Conservation (phyloP, 768 basidiomycete species). For the Phlegmacium glaucopus region DNA sequence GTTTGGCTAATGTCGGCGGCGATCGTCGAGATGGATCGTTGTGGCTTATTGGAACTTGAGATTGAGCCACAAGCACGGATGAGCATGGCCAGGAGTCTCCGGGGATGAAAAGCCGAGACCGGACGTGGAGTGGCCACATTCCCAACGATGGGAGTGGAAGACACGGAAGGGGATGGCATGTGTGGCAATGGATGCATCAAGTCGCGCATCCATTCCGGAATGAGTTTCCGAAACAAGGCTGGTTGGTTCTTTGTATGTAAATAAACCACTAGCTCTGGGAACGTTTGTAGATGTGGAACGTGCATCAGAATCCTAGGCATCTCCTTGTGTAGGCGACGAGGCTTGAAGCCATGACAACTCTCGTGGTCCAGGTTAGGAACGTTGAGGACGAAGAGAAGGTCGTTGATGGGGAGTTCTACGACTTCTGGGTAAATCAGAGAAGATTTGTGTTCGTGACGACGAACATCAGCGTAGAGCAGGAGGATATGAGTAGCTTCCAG, state of each 20-base stretch:
- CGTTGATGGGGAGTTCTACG: slow-evolving; percentile 35
- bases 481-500: slow-evolving; percentile 36
- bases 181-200: slow-evolving; percentile 31
- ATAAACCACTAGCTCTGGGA: slow-evolving; percentile 32
- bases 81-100: background rate
- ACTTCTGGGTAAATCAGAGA: slow-evolving; percentile 12
- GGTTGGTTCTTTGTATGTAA: slow-evolving; percentile 37
- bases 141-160: slow-evolving; percentile 1
- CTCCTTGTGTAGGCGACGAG: slow-evolving; percentile 30
- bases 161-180: background rate
- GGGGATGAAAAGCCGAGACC: slow-evolving; percentile 2
- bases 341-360: slow-evolving; percentile 7
- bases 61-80: background rate
- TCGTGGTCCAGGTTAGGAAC: slow-evolving; percentile 28
- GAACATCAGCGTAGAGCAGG: slow-evolving; percentile 16
- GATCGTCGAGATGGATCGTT: slow-evolving; percentile 16
- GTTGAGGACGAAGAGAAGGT: slow-evolving; percentile 33
- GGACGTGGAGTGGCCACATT: background rate
- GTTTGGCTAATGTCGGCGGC: slow-evolving; percentile 27
- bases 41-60: background rate
- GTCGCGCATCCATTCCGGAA: slow-evolving; percentile 37
- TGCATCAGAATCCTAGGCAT: slow-evolving; percentile 29
- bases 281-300: slow-evolving; percentile 32
- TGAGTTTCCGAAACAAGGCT: slow-evolving; percentile 29
- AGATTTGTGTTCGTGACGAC: background rate